Evolutionary conservation across 2,329 filamentous ascomycete species (phyloP).

Genomic region (Elsinoe necatrix): DNA sequence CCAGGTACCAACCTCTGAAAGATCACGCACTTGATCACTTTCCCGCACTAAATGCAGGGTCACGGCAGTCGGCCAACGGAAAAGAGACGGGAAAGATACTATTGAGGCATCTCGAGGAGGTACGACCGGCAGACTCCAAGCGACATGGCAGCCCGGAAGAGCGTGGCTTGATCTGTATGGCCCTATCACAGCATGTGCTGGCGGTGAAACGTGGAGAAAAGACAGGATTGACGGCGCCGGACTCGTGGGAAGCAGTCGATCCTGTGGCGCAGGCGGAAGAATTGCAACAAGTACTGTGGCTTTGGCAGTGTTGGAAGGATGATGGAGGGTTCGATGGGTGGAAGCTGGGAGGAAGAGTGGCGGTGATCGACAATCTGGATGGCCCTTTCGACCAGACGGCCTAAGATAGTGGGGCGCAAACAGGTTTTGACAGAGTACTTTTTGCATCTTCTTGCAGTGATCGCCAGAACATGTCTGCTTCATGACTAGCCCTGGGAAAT

Average conservation of each 20-base stretch:
- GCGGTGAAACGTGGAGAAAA: slow-evolving; percentile 4
- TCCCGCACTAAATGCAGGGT: slow-evolving; percentile 1
- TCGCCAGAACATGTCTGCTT: background rate
- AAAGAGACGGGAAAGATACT: background rate
- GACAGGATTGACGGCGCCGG: slow-evolving; percentile 5
- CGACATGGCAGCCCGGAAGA: slow-evolving; percentile 3
- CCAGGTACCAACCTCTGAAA: background rate
- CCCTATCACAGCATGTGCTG: slow-evolving; percentile 1
- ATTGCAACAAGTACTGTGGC: slow-evolving; percentile 3
- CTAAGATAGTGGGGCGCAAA: slow-evolving; percentile 1
- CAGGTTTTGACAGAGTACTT: slow-evolving; percentile 1
- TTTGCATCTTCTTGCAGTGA: background rate
- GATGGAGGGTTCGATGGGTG: slow-evolving; percentile 1
- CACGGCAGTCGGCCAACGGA: slow-evolving; percentile 7
- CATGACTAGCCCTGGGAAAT: background rate
- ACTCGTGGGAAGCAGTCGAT: background rate
- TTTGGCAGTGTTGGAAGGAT: slow-evolving; percentile 9
- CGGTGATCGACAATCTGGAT: slow-evolving; percentile 6
- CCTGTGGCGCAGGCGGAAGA: slow-evolving; percentile 15
- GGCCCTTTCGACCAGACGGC: slow-evolving; percentile 3
- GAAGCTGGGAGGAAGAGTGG: background rate
- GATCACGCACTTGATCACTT: slow-evolving; percentile 1
- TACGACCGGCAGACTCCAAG: slow-evolving; percentile 5
- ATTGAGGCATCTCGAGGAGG: background rate
- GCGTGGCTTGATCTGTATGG: background rate